Evolutionary conservation across 306 rosid genomes (phyloP).

Genomic region (Lathyrus sativus): DNA sequence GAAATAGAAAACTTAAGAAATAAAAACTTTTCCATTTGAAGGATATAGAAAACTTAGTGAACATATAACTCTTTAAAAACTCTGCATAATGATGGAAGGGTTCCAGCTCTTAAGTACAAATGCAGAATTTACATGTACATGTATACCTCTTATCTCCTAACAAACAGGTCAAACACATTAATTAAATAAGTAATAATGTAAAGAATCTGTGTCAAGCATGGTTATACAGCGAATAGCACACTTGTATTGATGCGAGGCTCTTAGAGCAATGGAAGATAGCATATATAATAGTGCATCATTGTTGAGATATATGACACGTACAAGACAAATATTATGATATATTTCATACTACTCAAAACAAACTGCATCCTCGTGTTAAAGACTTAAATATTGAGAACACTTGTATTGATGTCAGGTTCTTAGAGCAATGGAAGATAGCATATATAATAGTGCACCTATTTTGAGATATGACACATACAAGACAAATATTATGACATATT

Average conservation of each 20-base stretch:
- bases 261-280: neutral
- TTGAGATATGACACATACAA: neutral
- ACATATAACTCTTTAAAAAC: constrained; percentile 19
- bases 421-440: neutral
- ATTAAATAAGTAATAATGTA: neutral
- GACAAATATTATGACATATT: constrained; percentile 6
- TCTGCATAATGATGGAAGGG: constrained; percentile 14
- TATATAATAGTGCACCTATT: neutral
- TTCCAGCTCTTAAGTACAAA: constrained; percentile 13
- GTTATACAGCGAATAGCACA: neutral
- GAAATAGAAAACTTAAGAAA: constrained; percentile 22
- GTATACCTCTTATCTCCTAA: constrained; percentile 9
- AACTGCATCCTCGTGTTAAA: neutral
- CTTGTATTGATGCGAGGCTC: neutral
- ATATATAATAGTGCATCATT: neutral
- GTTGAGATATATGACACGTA: neutral
- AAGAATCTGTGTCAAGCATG: neutral
- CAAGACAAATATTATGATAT: neutral
- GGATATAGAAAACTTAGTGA: neutral
- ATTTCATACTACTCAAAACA: constrained; percentile 3
- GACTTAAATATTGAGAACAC: neutral
- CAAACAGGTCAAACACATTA: constrained; percentile 24
- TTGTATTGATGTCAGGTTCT: neutral
- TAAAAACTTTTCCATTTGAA: constrained; percentile 17
- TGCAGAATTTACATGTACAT: constrained; percentile 22